phyloP scores from a whole-genome alignment of 352 stramenopile species.

The Phytophthora europaea region DNA sequence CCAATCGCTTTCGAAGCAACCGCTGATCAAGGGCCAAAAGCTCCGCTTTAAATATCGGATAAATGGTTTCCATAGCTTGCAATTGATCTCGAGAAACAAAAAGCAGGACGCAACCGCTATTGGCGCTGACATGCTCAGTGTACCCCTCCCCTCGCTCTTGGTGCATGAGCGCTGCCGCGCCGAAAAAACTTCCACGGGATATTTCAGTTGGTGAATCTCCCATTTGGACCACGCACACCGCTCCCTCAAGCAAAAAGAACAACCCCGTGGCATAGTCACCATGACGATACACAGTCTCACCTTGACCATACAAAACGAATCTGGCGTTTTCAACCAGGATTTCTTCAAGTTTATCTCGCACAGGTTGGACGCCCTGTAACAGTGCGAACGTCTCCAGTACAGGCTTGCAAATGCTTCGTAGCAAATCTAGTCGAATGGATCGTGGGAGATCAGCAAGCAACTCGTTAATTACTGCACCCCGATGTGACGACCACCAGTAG shows the following conservation, averaged over 20 bases:
- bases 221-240: constrained; percentile 45
- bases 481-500: constrained; percentile 70
- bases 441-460: constrained; percentile 54
- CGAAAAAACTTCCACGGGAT: constrained; percentile 51
- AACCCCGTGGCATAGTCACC: constrained; percentile 60
- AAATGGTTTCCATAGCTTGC: constrained; percentile 51
- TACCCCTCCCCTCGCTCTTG: constrained; percentile 53
- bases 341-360: constrained; percentile 41
- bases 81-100: constrained; percentile 57
- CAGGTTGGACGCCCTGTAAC: constrained; percentile 38
- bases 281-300: constrained; percentile 58
- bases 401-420: constrained; percentile 51
- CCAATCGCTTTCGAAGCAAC: constrained; percentile 46
- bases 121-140: constrained; percentile 51
- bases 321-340: constrained; percentile 50
- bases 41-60: constrained; percentile 50
- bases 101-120: constrained; percentile 58
- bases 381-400: constrained; percentile 49
- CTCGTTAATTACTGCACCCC: constrained; percentile 55
- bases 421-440: constrained; percentile 50
- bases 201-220: constrained; percentile 29
- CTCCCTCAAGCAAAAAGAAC: constrained; percentile 64
- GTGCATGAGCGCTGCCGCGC: constrained; percentile 45
- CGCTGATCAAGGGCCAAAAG: constrained; percentile 51
- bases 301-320: constrained; percentile 62